Evolutionary conservation across 768 basidiomycete species (phyloP).

Genomic region (Podaxis sp.): DNA sequence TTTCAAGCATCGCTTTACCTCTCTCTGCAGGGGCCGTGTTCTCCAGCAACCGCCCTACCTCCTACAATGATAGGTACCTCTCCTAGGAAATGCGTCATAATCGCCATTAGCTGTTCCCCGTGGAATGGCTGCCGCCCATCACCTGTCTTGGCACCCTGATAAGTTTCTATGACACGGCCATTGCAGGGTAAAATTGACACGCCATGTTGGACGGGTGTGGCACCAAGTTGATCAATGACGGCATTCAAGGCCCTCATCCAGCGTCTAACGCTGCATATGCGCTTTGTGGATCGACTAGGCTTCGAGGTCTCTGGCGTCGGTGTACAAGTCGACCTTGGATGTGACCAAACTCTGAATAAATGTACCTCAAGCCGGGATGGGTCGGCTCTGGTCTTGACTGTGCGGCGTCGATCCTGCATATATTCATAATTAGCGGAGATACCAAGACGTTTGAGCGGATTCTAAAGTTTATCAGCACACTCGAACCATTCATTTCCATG

Average conservation of each 20-base stretch:
- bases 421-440: conserved; percentile 23
- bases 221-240: conserved; percentile 32
- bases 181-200: conserved; percentile 25
- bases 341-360: conserved; percentile 30
- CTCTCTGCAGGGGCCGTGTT: no score
- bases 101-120: no score
- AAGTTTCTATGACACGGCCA: conserved; percentile 15
- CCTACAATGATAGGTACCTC: no score
- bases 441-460: conserved; percentile 30
- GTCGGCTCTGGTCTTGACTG: not conserved
- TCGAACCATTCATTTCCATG: conserved; percentile 28
- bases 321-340: conserved; percentile 32
- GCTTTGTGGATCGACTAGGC: conserved; percentile 29
- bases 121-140: no score
- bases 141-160: no score
- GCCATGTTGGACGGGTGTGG: conserved; percentile 25
- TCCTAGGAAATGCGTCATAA: no score
- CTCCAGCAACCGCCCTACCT: no score
- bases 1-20: no score
- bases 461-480: conserved; percentile 27
- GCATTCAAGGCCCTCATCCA: conserved; percentile 31
- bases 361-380: conserved; percentile 25
- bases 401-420: not conserved
- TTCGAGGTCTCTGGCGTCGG: conserved; percentile 27
- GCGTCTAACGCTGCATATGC: conserved; percentile 31